Evolutionary conservation across 768 basidiomycete genomes (phyloP).

Genomic region (Lentinus brumalis): DNA sequence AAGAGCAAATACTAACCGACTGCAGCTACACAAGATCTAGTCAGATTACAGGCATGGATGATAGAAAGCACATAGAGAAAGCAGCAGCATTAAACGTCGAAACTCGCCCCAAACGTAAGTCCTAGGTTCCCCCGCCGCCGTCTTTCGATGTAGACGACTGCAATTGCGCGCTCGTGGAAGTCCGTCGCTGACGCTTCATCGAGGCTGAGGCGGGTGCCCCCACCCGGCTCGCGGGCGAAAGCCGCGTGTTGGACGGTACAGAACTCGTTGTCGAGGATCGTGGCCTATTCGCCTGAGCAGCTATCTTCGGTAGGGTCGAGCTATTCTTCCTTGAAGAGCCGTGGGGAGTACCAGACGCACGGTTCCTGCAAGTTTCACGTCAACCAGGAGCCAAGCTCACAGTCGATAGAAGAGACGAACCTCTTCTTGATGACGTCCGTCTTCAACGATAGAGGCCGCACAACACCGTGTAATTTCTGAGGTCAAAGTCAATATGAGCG

Average conservation of each 20-base stretch:
- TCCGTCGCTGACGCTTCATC: slow-evolving; percentile 83
- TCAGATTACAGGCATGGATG: slow-evolving; percentile 25
- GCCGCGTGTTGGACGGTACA: slow-evolving; percentile 47
- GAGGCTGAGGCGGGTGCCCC: slow-evolving; percentile 37
- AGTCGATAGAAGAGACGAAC: slow-evolving; percentile 38
- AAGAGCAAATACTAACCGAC: slow-evolving; percentile 11
- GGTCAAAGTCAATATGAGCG: neutral
- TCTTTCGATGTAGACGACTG: slow-evolving; percentile 37
- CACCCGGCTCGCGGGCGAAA: slow-evolving; percentile 36
- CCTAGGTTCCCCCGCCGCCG: slow-evolving; percentile 22
- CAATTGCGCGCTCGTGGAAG: slow-evolving; percentile 57
- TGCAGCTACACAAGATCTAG: slow-evolving; percentile 26
- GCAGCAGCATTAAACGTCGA: slow-evolving; percentile 31
- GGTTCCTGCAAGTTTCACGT: slow-evolving; percentile 54
- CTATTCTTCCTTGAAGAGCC: slow-evolving; percentile 64
- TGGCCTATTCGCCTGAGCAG: slow-evolving; percentile 71
- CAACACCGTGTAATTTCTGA: slow-evolving; percentile 95
- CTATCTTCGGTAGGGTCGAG: slow-evolving; percentile 68
- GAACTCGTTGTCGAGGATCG: slow-evolving; percentile 69
- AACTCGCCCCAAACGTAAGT: slow-evolving; percentile 28
- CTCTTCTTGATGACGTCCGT: slow-evolving; percentile 98
- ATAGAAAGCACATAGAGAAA: slow-evolving; percentile 36
- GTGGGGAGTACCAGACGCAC: slow-evolving; percentile 75
- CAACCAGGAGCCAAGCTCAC: slow-evolving; percentile 1
- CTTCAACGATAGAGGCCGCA: slow-evolving; percentile 91